Conservation (phyloP, 2,329 filamentous ascomycete genomes). For the Plectosphaerella sp. region DNA sequence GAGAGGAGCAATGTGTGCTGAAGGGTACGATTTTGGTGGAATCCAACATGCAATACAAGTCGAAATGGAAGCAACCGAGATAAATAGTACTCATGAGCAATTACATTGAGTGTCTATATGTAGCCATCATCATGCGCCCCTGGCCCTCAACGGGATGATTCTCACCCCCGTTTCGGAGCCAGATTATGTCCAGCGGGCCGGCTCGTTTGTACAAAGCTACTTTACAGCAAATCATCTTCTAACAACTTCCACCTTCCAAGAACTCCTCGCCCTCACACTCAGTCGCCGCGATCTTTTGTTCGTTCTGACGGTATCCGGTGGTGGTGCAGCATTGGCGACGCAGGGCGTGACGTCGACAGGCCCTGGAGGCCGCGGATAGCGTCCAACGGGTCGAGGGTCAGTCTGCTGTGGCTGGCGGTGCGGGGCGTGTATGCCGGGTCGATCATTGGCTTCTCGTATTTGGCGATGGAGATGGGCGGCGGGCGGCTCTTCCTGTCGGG, state of each 20-base stretch:
- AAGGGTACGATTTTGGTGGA: no score
- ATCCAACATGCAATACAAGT: no score
- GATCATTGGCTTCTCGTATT: slow-evolving; percentile 70
- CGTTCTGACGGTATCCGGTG: slow-evolving; percentile 10
- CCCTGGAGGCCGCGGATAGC: slow-evolving; percentile 26
- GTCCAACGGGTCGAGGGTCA: slow-evolving; percentile 37
- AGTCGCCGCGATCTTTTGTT: slow-evolving; percentile 12
- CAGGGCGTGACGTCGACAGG: slow-evolving; percentile 41
- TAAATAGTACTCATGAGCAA: not conserved
- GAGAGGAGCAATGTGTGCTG: not conserved
- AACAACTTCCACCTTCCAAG: not conserved
- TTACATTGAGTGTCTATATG: not conserved
- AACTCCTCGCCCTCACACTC: not conserved
- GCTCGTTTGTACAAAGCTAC: no score
- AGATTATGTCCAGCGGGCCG: no score
- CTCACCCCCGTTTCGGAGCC: not conserved
- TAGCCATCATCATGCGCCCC: not conserved
- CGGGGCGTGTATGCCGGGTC: slow-evolving; percentile 39
- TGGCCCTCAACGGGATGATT: not conserved
- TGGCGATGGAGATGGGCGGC: slow-evolving; percentile 63
- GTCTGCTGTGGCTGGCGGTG: slow-evolving; percentile 22
- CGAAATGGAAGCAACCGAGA: no score
- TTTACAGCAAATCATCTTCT: no score
- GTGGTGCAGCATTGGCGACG: slow-evolving; percentile 35
- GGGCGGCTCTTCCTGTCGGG: slow-evolving; percentile 59